Base-by-base conservation (phyloP, 192 early-diverging fungal species). In the Podila verticillata region DNA sequence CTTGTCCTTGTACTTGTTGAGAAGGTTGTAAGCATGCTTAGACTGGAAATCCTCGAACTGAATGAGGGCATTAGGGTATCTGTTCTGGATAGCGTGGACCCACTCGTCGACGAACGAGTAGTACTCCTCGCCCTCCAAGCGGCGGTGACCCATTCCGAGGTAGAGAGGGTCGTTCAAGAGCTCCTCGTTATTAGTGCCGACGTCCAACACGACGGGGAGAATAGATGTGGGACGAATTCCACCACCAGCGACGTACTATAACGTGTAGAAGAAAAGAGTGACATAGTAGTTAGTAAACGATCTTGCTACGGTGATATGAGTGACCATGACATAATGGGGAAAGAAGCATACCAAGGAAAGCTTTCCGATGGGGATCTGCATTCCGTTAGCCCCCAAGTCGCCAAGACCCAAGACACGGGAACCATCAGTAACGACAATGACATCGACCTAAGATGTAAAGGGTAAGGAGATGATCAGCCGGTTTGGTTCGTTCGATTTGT, bases 321-420 rank as follows among this genome's bases (percentile, higher is more conserved):
- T 32, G 31, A 39, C 10, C 20, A 30, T 24, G 22, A 49, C 30
- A 51, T 47, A 8, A 29, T 32, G 20, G n/a, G 32, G 2, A 61
- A 63, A 28, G 19, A 58, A 31, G 9, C 65, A 26, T 80, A 80
- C 77, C 77, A 80, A 60, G 6, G 77, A 80, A 12, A 99, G 92
- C 77, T 97, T 99, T 80, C 96, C 96, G 51, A 97, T 93, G 24
- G 95, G 94, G 72, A 99, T 99, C 44, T 95, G 95, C 91, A 97
- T 95, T 47, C 97, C 97, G 78, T 96, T 96, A 56, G 97, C 91
- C 62, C 97, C 97, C 61, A 96, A 87, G 73, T 98, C 97, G 63
- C 97, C 97, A 32, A 98, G 87, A 29, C 97, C 97, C 48, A 99
- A 83, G 63, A 99, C 96, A 70, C 96, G 91, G 35, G 93, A 95